Evolutionary conservation across 768 basidiomycete genomes (phyloP).

Genomic region (Tulasnella sp.): DNA sequence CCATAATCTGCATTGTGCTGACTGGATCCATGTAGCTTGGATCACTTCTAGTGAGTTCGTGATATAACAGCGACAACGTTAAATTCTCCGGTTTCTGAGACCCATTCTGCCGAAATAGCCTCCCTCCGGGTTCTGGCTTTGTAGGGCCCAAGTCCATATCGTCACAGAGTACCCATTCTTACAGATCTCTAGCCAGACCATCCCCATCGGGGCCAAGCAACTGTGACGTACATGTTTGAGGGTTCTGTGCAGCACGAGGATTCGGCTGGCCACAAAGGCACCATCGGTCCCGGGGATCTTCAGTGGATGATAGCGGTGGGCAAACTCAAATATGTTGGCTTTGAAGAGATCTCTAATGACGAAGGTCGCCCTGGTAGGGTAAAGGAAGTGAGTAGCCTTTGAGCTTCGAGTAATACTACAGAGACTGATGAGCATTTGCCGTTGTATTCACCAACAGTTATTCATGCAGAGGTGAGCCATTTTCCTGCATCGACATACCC

Average conservation of each 20-base stretch:
- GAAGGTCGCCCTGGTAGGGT: background rate
- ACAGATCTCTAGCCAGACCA: background rate
- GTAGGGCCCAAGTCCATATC: slow-evolving; percentile 78
- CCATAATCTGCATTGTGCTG: background rate
- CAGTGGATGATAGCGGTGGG: slow-evolving; percentile 75
- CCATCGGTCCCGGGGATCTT: slow-evolving; percentile 64
- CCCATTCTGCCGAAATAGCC: background rate
- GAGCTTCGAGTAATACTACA: background rate
- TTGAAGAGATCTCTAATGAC: background rate
- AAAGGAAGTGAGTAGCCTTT: slow-evolving; percentile 48
- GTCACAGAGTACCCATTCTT: background rate
- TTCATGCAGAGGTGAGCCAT: slow-evolving; percentile 56
- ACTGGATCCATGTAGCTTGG: slow-evolving; percentile 32
- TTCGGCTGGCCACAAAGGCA: slow-evolving; percentile 68
- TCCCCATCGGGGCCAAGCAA: slow-evolving; percentile 65
- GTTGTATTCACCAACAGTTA: slow-evolving; percentile 40
- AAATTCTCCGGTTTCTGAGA: background rate
- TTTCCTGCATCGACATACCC: background rate
- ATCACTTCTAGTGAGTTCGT: slow-evolving; percentile 32
- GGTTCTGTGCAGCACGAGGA: slow-evolving; percentile 89
- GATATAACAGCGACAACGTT: background rate
- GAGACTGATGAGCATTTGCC: background rate
- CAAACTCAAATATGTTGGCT: background rate
- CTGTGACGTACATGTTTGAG: slow-evolving; percentile 84
- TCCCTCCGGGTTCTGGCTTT: slow-evolving; percentile 49